Conservation (phyloP, 2,329 filamentous ascomycete species). For the Talaromyces amestolkiae region DNA sequence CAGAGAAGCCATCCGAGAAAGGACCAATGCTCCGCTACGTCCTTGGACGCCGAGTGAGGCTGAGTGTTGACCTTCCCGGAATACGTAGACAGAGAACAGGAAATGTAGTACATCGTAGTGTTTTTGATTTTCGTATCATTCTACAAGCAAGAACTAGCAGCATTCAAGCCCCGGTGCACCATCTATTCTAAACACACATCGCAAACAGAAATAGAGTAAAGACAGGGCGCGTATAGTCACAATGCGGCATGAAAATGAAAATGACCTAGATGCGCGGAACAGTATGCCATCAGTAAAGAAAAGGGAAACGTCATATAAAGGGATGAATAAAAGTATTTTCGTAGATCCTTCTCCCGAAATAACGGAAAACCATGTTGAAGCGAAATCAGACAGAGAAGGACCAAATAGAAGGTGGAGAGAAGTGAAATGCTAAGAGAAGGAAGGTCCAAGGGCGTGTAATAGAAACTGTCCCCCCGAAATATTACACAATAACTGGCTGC, state of each 20-base stretch:
- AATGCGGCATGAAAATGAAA: constrained; percentile 12
- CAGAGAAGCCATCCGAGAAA: not conserved
- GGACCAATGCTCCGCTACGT: not conserved
- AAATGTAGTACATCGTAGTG: not conserved
- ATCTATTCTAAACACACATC: constrained; percentile 19
- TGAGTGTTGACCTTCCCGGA: not conserved
- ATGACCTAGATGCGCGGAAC: constrained; percentile 14
- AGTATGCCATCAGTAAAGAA: not conserved
- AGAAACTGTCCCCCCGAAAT: constrained; percentile 13
- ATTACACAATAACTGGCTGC: constrained; percentile 28
- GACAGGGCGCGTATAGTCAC: constrained; percentile 11
- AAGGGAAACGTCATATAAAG: constrained; percentile 9
- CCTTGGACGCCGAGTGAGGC: not conserved
- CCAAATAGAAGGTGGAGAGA: constrained; percentile 9
- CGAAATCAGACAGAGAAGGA: constrained; percentile 4
- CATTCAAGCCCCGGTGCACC: constrained; percentile 18
- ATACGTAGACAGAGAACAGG: not conserved
- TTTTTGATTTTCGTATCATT: constrained; percentile 16
- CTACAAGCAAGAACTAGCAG: constrained; percentile 7
- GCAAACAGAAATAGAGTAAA: constrained; percentile 7
- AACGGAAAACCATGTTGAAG: constrained; percentile 13
- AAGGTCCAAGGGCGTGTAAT: constrained; percentile 13
- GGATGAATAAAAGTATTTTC: constrained; percentile 16
- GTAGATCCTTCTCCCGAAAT: constrained; percentile 12
- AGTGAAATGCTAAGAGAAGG: constrained; percentile 9